Base-by-base conservation (phyloP, 2,329 filamentous ascomycete genomes). In the Blastomyces percursus region DNA sequence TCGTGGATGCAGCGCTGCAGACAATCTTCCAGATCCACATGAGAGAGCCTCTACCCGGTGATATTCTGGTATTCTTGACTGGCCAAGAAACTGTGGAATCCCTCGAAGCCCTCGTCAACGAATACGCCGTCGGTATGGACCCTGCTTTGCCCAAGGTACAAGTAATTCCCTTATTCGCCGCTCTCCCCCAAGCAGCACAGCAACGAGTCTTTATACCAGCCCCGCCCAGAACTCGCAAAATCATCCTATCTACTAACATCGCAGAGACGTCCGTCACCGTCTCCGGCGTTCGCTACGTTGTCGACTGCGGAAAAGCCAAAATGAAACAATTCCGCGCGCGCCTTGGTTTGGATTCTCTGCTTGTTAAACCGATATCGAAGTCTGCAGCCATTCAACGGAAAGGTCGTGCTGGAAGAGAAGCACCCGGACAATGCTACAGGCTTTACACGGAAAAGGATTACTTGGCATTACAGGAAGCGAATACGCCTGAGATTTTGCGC, bases 201-300 rank as follows among this genome's bases (percentile, higher is more conserved):
- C 89, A 96, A 67, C 84, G 86, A 27, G 91, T 95, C 11, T 97
- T 99, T 73, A 80, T 87, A 61, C 88, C 89, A 0, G 82, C 89
- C 27, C 84, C 85, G 0, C 84, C 84, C 62, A 83, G 85, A 2
- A 95, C 90, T 0, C 84, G 94, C 52, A 97, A 97, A 71, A 82
- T 97, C 14, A 91, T 99, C 0, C 79, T 99, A 0, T 88, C 92
- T 0, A 99, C 94, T 16, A 99, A 99, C 71, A 97, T 99, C 69
- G 94, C 94, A n/a, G 94, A 99, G 74, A 97, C 94, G 0, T 97
- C 94, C 0, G 89, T 99, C 64, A 99, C 94, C 0, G 92, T 99
- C 0, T 89, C 93, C 0, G 94, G 94, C 1, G 91, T 99, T 7
- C 85, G 90, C 4, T 94, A 89, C 68, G 93, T 99, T 11, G 83